Evolutionary conservation across 2,329 filamentous ascomycete genomes (phyloP), one percentile per base, ranked within the genome.

Genomic region (Paraphaeosphaeria minitans): DNA sequence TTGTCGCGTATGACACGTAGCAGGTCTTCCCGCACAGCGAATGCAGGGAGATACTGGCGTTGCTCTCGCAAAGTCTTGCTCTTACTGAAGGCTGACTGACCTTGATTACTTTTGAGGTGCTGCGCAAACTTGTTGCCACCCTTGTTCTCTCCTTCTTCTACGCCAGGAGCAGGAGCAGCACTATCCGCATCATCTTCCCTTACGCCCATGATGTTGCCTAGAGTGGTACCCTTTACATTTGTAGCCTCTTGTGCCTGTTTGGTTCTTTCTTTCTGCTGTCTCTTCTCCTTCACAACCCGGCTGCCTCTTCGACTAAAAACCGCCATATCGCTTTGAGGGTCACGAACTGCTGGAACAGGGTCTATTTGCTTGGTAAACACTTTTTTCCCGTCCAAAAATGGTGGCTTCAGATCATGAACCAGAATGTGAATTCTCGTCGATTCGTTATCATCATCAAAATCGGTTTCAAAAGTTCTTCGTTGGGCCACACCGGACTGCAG

Each of bases 331-430:
- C 96, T 99, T 77, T 98, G 94, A 27, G 91, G 89, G 75, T 99
- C 95, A 53, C 90, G 86, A 14, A 99, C 91, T 0, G 95, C 96
- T 0, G 94, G 92, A 0, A 99, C 91, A 0, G 95, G 96, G 59
- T 99, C 95, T 22, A 98, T 77, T 76, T 99, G 96, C 77, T 97
- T 98, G 3, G 95, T 99, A 75, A 99, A 99, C 57, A 99, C 90
- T 21, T 90, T 98, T 68, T 93, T 88, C 24, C 95, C 95, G 78
- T 99, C 94, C 49, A 99, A 80, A 71, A 99, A 99, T 0, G 95
- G 96, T 10, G 95, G 95, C 63, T 92, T 90, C 39, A 99, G 83
- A 70, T 99, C 93, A 76, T 99, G 95, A 1, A 98, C 91, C 9
- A 99, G 81, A 41, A 99, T 80, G 80, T 99, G 95, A 14, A 98